Conservation (phyloP, 768 basidiomycete genomes). For the Collybia mongolica region DNA sequence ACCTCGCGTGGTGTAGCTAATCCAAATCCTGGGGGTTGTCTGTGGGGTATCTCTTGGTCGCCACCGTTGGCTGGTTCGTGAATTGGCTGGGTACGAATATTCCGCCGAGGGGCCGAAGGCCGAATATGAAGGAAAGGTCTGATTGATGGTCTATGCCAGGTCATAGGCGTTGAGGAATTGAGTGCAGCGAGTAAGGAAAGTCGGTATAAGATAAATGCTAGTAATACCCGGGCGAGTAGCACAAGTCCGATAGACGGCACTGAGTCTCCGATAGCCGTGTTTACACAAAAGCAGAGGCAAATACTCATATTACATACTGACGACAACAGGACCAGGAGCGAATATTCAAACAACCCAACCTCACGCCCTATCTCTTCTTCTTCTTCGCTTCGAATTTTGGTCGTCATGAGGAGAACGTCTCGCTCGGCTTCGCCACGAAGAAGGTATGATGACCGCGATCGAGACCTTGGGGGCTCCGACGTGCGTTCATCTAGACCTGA, state of each 20-base stretch:
- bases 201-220: background rate
- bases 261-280: too few species aligned
- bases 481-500: slow-evolving; percentile 33
- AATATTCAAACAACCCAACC: too few species aligned
- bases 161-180: slow-evolving; percentile 11
- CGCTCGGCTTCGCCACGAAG: slow-evolving; percentile 50
- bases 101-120: slow-evolving; percentile 28
- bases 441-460: slow-evolving; percentile 36
- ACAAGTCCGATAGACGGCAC: too few species aligned
- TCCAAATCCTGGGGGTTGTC: slow-evolving; percentile 44
- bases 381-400: too few species aligned
- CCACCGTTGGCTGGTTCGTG: slow-evolving; percentile 37
- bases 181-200: too few species aligned
- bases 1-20: slow-evolving; percentile 59
- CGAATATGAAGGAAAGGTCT: slow-evolving; percentile 22
- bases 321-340: too few species aligned
- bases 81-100: slow-evolving; percentile 57
- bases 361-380: too few species aligned
- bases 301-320: too few species aligned
- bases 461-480: slow-evolving; percentile 31
- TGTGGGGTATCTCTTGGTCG: slow-evolving; percentile 27
- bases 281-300: too few species aligned
- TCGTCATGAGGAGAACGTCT: slow-evolving; percentile 27
- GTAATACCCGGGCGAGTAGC: background rate
- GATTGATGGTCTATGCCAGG: slow-evolving; percentile 12